Percentiles rank a stretch among this genome's conserved stretches.
Evolutionary conservation across 441 rosid species (phyloP).

Genomic region (California macrophylla): DNA sequence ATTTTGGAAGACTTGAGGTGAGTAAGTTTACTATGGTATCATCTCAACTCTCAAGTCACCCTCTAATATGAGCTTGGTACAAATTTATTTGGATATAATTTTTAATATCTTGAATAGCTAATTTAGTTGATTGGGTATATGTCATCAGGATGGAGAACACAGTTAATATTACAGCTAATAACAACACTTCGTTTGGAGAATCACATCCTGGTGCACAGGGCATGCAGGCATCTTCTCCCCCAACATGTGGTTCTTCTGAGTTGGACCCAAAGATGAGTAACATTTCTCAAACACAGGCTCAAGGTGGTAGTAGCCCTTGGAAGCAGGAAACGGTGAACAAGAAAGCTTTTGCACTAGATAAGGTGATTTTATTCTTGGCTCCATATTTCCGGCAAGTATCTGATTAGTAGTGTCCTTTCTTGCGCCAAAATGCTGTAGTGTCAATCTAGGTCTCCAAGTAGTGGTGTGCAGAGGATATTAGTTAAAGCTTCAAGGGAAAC

Average conservation of each 20-base stretch:
- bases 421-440: conserved; percentile 8
- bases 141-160: conserved; percentile 37
- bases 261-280: conserved; percentile 35
- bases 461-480: not conserved
- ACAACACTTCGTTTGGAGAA: conserved; percentile 29
- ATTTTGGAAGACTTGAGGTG: not conserved
- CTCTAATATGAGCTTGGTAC: not conserved
- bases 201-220: conserved; percentile 24
- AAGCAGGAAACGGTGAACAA: conserved; percentile 68
- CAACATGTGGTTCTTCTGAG: conserved; percentile 29
- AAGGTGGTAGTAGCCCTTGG: conserved; percentile 40
- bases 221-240: conserved; percentile 26
- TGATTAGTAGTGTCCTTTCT: not conserved
- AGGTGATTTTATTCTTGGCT: conserved; percentile 37
- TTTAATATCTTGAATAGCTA: not conserved
- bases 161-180: conserved; percentile 25
- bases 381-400: not conserved
- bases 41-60: not conserved
- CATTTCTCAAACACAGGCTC: conserved; percentile 33
- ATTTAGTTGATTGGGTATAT: not conserved
- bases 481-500: not conserved
- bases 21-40: not conserved
- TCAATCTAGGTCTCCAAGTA: not conserved
- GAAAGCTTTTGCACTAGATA: conserved; percentile 83
- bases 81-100: not conserved